phyloP scores from a whole-genome alignment of 306 rosid species.

The Cucurbita maxima region DNA sequence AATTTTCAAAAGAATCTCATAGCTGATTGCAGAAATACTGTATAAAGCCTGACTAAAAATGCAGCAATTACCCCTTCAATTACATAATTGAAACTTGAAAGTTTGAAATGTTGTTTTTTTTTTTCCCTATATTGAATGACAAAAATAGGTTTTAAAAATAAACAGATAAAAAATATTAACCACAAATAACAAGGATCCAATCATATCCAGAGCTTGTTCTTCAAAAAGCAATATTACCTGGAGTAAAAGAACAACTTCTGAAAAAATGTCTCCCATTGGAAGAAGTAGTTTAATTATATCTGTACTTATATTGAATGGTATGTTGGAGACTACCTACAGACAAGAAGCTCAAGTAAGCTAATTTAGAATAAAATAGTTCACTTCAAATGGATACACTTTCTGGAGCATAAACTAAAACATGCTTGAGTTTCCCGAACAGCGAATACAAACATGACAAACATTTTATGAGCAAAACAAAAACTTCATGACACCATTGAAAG shows the following conservation, averaged over 20 bases:
- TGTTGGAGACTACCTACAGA: slow-evolving; percentile 71
- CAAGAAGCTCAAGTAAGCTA: slow-evolving; percentile 2
- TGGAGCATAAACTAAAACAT: not conserved
- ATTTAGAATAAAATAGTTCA: not conserved
- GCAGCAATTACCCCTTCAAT: not conserved
- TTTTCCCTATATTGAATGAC: not conserved
- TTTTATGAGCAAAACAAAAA: not conserved
- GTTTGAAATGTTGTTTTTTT: not conserved
- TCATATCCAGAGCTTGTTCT: not conserved
- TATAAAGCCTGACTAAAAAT: too few relatives aligned
- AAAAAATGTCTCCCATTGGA: slow-evolving; percentile 88
- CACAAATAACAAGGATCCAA: not conserved
- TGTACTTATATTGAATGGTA: slow-evolving; percentile 78
- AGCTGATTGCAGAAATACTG: too few relatives aligned
- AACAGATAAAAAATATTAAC: not conserved
- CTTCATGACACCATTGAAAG: not conserved
- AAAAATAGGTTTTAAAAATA: not conserved
- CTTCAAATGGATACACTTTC: not conserved
- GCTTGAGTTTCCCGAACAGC: not conserved
- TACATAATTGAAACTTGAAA: not conserved
- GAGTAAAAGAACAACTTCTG: slow-evolving; percentile 69
- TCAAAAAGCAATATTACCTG: slow-evolving; percentile 25
- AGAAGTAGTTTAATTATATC: slow-evolving; percentile 72
- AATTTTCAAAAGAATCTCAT: too few relatives aligned
- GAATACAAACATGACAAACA: not conserved